phyloP scores from a whole-genome alignment of 2,329 filamentous ascomycete genomes.

The Beauveria caledonica region DNA sequence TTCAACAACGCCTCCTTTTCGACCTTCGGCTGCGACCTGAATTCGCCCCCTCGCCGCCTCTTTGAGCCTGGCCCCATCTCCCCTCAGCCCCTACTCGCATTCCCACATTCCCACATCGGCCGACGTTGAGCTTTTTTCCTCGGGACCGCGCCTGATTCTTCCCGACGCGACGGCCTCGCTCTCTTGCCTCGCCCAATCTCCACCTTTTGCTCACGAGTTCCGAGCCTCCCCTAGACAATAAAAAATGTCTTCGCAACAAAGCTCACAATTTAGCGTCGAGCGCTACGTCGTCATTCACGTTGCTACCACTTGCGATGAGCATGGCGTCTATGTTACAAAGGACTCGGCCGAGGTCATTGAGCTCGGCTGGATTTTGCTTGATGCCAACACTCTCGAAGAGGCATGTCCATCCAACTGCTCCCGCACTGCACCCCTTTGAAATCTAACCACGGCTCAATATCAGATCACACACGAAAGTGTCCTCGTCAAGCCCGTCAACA shows the following conservation, averaged over 20 bases:
- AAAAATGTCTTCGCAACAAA: conserved; percentile 33
- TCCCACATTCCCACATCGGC: conserved; percentile 9
- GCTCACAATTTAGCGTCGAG: conserved; percentile 67
- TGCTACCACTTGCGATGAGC: conserved; percentile 96
- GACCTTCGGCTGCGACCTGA: background rate
- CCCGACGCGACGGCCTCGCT: conserved; percentile 7
- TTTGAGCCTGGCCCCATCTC: background rate
- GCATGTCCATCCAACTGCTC: conserved; percentile 35
- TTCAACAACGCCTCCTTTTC: background rate
- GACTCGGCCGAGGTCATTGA: conserved; percentile 99
- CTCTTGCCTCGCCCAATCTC: conserved; percentile 13
- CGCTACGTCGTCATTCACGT: conserved; percentile 98
- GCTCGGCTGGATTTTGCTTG: conserved; percentile 93
- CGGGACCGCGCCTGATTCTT: conserved; percentile 1
- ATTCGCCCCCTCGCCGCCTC: background rate
- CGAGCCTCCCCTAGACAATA: conserved; percentile 15
- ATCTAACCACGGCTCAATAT: conserved; percentile 11
- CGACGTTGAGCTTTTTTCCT: conserved; percentile 14
- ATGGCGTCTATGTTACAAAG: conserved; percentile 98
- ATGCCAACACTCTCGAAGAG: conserved; percentile 87
- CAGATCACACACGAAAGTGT: conserved; percentile 93
- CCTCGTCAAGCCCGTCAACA: conserved; percentile 97
- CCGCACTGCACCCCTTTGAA: background rate
- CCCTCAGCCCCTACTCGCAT: background rate
- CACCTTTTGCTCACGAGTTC: conserved; percentile 15